phyloP scores from a whole-genome alignment of 2,329 filamentous ascomycete species.

The Pestalotiopsis sp. region DNA sequence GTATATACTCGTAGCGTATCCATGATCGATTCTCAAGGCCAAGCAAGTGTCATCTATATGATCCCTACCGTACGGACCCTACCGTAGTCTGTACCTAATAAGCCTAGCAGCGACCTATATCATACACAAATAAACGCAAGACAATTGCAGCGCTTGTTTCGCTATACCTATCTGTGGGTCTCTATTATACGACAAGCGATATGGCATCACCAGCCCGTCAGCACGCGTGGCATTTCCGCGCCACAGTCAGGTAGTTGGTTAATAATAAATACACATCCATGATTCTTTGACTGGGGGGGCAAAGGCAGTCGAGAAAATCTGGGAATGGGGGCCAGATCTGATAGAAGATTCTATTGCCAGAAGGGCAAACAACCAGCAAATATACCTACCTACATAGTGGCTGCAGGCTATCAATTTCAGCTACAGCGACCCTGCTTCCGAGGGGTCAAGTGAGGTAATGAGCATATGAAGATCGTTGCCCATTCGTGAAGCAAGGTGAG shows the following conservation, averaged over 20 bases:
- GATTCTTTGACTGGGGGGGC: no score
- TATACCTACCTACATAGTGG: neutral
- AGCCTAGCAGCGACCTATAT: no score
- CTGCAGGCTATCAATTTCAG: neutral
- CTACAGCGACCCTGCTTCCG: neutral
- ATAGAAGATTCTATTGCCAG: neutral
- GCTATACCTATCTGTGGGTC: neutral
- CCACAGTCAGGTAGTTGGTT: neutral
- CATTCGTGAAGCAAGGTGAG: neutral
- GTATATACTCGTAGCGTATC: no score
- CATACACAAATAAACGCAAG: neutral
- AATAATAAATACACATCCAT: no score
- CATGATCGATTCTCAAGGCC: no score
- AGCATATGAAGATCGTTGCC: neutral
- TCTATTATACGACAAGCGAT: neutral
- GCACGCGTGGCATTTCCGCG: neutral
- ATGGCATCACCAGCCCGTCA: neutral
- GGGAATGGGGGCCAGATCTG: conserved; percentile 11
- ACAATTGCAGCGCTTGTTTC: neutral
- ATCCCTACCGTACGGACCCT: no score
- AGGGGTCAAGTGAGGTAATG: conserved; percentile 1
- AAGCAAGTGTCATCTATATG: no score
- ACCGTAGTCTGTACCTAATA: no score
- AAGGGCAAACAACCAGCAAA: neutral
- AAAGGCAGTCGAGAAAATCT: neutral